These are phyloP conservation scores for Clohesyomyces aquaticus DNA, from an alignment of 495 filamentous ascomycete genomes.

Conservation along the genomic window DNA sequence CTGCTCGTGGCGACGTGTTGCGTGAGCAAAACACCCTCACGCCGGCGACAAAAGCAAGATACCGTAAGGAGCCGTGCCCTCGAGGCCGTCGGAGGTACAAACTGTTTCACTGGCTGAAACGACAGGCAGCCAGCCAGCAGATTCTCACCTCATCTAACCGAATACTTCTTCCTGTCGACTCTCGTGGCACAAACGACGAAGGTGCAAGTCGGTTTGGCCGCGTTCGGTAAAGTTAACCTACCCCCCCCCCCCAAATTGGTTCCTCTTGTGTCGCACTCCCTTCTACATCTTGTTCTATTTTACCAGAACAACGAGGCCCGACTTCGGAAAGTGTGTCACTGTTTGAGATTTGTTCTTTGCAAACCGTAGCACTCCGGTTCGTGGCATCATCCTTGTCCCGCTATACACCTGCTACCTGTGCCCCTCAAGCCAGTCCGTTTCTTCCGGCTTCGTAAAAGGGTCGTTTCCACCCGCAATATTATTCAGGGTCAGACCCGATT, in stretches of 20 bases:
- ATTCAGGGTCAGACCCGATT: constrained; percentile 27
- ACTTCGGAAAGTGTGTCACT: constrained; percentile 17
- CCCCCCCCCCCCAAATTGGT: background rate
- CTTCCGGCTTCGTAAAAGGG: constrained; percentile 31
- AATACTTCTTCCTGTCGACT: background rate
- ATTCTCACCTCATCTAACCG: background rate
- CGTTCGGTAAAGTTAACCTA: background rate
- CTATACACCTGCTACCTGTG: constrained; percentile 13
- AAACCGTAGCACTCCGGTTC: constrained; percentile 20
- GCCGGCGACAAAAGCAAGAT: constrained; percentile 31
- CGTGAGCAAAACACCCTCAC: background rate
- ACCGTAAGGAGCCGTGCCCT: constrained; percentile 31
- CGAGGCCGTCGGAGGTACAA: constrained; percentile 24
- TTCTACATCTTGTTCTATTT: background rate
- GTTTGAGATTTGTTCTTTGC: constrained; percentile 20
- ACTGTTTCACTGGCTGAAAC: constrained; percentile 40
- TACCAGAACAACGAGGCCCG: background rate
- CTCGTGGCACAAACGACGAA: background rate
- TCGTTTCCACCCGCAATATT: too few relatives aligned
- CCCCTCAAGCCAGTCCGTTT: constrained; percentile 20
- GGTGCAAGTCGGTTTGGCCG: background rate
- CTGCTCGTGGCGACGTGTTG: too few relatives aligned
- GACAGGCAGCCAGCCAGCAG: constrained; percentile 11
- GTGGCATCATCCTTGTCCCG: constrained; percentile 23
- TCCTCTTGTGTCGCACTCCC: background rate